Conservation (phyloP, 768 basidiomycete genomes). For the Chalciporus chontae region DNA sequence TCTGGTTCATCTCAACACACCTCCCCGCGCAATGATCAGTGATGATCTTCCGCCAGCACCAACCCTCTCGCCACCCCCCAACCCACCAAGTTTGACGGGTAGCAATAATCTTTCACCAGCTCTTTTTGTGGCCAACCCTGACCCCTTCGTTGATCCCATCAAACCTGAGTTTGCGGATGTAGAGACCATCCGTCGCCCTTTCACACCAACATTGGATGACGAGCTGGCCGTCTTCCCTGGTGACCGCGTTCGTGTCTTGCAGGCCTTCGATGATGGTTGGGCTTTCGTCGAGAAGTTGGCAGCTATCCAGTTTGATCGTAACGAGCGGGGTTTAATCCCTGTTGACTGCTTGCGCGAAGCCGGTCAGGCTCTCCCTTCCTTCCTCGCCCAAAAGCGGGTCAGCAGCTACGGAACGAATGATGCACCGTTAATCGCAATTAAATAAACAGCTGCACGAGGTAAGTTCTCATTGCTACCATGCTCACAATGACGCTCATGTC, state of each 20-base stretch:
- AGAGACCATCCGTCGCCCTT: conserved; percentile 54
- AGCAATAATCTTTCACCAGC: neutral
- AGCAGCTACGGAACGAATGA: conserved; percentile 32
- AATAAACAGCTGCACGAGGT: neutral
- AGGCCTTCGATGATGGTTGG: conserved; percentile 71
- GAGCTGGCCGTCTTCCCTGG: conserved; percentile 52
- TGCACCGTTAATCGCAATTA: neutral
- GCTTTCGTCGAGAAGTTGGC: conserved; percentile 50
- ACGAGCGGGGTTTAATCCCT: conserved; percentile 54
- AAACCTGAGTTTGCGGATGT: conserved; percentile 35
- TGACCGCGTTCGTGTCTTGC: conserved; percentile 51
- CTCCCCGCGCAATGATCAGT: conserved; percentile 12
- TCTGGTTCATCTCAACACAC: conserved; percentile 16
- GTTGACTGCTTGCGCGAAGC: conserved; percentile 60
- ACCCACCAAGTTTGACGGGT: neutral
- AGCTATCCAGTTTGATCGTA: neutral
- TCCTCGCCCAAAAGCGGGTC: conserved; percentile 47
- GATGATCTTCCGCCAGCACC: conserved; percentile 16
- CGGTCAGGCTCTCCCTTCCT: conserved; percentile 44
- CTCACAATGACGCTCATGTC: neutral
- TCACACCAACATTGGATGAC: conserved; percentile 52
- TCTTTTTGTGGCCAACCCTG: neutral
- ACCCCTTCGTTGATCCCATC: conserved; percentile 26
- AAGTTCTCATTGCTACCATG: neutral
- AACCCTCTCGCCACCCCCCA: conserved; percentile 11